These are phyloP conservation scores for Parathielavia appendiculata DNA, from an alignment of 495 filamentous ascomycete species.

Conservation along the genomic window DNA sequence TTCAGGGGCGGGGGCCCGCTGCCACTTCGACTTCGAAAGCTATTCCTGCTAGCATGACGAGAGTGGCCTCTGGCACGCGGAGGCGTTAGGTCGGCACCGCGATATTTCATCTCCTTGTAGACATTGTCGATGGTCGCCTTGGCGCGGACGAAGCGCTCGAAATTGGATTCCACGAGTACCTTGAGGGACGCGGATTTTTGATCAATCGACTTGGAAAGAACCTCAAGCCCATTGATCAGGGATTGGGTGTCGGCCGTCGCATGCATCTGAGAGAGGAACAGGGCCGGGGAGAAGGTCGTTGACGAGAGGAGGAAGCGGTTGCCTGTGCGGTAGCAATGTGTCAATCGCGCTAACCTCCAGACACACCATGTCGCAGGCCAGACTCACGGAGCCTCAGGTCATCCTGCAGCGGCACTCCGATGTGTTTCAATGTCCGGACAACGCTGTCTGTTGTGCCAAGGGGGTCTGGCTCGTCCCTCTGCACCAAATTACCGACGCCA, in stretches of 20 bases:
- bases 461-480: slow-evolving; percentile 87
- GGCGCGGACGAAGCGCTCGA: slow-evolving; percentile 92
- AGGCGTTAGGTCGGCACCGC: slow-evolving; percentile 61
- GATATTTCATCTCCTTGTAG: slow-evolving; percentile 94
- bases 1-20: slow-evolving; percentile 36
- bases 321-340: slow-evolving; percentile 39
- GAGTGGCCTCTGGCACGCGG: slow-evolving; percentile 49
- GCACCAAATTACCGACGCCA: slow-evolving; percentile 68
- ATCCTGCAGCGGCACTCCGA: slow-evolving; percentile 79
- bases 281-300: slow-evolving; percentile 85
- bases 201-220: slow-evolving; percentile 83
- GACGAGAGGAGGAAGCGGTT: slow-evolving; percentile 93
- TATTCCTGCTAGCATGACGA: slow-evolving; percentile 57
- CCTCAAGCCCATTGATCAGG: slow-evolving; percentile 72
- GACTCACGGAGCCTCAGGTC: slow-evolving; percentile 68
- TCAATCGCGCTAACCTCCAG: not conserved
- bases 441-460: slow-evolving; percentile 78
- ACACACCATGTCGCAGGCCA: not conserved
- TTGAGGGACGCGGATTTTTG: slow-evolving; percentile 95
- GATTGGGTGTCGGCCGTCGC: slow-evolving; percentile 72
- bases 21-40: slow-evolving; percentile 61
- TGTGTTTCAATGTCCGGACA: slow-evolving; percentile 67
- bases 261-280: slow-evolving; percentile 90
- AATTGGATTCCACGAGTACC: slow-evolving; percentile 92
- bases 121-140: slow-evolving; percentile 98